These are phyloP conservation scores for Plasmodium relictum DNA, from an alignment of 169 alveolate genomes.

Conservation along the genomic window DNA sequence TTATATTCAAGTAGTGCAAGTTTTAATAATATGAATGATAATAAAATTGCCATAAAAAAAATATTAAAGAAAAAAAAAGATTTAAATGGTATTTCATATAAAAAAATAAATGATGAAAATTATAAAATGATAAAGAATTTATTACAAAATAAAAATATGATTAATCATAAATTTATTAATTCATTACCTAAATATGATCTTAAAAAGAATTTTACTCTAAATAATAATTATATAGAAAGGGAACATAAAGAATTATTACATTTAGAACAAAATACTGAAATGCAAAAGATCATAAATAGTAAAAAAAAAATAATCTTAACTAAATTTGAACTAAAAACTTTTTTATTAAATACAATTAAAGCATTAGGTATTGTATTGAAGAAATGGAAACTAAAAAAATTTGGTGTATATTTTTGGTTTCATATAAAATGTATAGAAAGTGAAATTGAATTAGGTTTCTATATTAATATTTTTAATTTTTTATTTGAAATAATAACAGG, in stretches of 20 bases:
- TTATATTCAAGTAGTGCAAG: not conserved
- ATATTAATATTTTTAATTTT: constrained; percentile 34
- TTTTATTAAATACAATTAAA: constrained; percentile 51
- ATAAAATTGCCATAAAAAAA: constrained; percentile 16
- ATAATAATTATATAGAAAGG: not conserved
- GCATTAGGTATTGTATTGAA: constrained; percentile 43
- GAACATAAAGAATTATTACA: constrained; percentile 5
- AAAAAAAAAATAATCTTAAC: constrained; percentile 25
- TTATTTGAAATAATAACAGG: constrained; percentile 68
- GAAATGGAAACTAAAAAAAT: constrained; percentile 47
- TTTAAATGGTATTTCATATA: constrained; percentile 1
- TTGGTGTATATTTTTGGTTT: constrained; percentile 61
- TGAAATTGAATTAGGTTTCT: constrained; percentile 31
- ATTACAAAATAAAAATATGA: not conserved
- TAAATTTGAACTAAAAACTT: constrained; percentile 36
- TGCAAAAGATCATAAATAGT: not conserved
- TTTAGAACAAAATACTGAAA: not conserved
- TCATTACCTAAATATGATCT: not conserved
- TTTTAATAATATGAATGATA: not conserved
- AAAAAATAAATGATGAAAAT: constrained; percentile 22
- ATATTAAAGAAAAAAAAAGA: constrained; percentile 7
- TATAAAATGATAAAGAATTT: constrained; percentile 12
- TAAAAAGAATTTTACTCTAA: not conserved
- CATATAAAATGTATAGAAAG: constrained; percentile 63
- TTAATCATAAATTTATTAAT: not conserved